Percentiles rank a stretch among this genome's conserved stretches.
Evolutionary conservation across 192 early-diverging fungal species (phyloP).

Genomic region (Rhizoclosmatium globosum): DNA sequence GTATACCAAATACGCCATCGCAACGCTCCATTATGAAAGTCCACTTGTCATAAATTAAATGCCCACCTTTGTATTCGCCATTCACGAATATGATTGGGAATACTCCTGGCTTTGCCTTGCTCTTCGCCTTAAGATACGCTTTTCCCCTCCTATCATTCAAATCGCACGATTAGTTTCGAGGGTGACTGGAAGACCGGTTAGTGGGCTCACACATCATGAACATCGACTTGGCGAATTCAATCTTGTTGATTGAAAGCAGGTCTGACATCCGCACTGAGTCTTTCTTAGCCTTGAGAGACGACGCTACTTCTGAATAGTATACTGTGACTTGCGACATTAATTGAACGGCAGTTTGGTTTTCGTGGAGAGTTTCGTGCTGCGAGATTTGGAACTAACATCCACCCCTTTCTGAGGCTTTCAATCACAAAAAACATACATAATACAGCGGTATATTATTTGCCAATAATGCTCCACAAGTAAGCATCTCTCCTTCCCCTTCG

Average conservation of each 20-base stretch:
- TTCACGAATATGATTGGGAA: constrained; percentile 23
- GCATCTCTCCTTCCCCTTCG: too few species aligned
- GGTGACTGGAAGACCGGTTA: background rate
- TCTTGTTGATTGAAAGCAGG: constrained; percentile 27
- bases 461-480: too few species aligned
- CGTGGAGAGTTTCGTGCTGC: too few species aligned
- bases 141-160: constrained; percentile 14
- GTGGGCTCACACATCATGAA: constrained; percentile 16
- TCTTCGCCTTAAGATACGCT: constrained; percentile 21
- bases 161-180: background rate
- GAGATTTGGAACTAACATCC: too few species aligned
- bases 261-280: constrained; percentile 24
- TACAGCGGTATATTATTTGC: too few species aligned
- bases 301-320: background rate
- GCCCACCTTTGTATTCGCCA: constrained; percentile 21
- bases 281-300: constrained; percentile 24
- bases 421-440: too few species aligned
- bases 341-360: too few species aligned
- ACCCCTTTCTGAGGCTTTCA: too few species aligned
- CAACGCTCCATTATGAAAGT: too few species aligned
- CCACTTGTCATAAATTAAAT: background rate
- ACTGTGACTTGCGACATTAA: background rate
- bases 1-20: too few species aligned
- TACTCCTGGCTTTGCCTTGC: constrained; percentile 17
- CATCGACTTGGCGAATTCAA: constrained; percentile 27